phyloP scores from a whole-genome alignment of 148 eudicot species.

The Fagopyrum homotropicum region DNA sequence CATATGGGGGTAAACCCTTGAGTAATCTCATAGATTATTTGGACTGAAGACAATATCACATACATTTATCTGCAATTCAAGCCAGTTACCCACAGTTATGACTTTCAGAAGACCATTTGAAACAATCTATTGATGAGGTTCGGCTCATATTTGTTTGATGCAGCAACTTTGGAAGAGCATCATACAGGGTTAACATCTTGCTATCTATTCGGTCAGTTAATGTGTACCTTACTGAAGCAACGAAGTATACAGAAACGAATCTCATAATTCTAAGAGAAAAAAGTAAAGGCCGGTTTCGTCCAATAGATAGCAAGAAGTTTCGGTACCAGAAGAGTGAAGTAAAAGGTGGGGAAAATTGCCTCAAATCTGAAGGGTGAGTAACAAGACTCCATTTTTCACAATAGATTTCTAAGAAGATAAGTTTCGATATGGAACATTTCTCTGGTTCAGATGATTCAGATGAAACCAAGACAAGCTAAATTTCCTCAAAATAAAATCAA shows the following conservation, averaged over 20 bases:
- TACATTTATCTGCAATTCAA: too few relatives aligned
- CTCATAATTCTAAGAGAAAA: background rate
- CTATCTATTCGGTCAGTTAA: background rate
- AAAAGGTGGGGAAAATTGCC: too few relatives aligned
- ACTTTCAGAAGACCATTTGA: too few relatives aligned
- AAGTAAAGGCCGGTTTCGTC: background rate
- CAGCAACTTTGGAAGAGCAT: background rate
- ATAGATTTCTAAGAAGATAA: background rate
- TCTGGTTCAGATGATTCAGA: background rate
- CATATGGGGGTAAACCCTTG: background rate
- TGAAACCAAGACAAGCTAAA: background rate
- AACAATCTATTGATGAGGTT: background rate
- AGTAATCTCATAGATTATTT: too few relatives aligned
- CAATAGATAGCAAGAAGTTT: background rate
- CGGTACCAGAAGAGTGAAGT: background rate
- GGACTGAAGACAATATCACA: too few relatives aligned
- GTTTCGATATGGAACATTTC: background rate
- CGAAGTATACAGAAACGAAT: background rate
- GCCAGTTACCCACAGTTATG: too few relatives aligned
- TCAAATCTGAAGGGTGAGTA: too few relatives aligned
- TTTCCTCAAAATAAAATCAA: background rate
- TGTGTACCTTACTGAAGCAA: background rate
- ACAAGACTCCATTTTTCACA: too few relatives aligned
- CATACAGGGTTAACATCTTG: background rate
- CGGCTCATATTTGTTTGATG: background rate